These are phyloP conservation scores for Phytophthora pistaciae DNA, from an alignment of 352 stramenopile species.

Conservation along the genomic window DNA sequence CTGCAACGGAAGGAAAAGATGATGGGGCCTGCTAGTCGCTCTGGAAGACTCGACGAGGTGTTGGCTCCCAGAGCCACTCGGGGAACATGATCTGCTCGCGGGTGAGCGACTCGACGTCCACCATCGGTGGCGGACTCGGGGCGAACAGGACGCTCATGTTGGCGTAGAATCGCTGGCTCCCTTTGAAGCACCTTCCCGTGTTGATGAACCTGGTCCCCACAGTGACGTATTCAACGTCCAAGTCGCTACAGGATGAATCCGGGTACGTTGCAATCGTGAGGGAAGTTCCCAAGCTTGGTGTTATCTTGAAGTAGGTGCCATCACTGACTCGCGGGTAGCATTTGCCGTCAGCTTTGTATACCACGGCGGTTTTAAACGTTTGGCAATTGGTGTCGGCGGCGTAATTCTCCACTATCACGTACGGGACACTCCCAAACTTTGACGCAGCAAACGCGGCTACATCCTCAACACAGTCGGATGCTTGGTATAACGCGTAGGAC, in stretches of 20 bases:
- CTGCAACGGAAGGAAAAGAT: not conserved
- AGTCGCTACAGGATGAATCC: not conserved
- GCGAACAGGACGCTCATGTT: not conserved
- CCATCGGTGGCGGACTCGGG: not conserved
- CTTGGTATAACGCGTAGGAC: not conserved
- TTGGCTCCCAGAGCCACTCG: conserved; percentile 10
- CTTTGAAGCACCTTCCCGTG: conserved; percentile 8
- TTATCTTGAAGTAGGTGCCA: conserved; percentile 7
- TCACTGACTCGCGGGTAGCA: not conserved
- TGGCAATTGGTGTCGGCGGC: conserved; percentile 1
- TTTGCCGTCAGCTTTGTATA: conserved; percentile 10
- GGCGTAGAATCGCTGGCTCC: conserved; percentile 1
- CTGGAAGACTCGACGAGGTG: conserved; percentile 8
- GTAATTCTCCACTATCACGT: conserved; percentile 13
- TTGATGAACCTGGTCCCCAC: conserved; percentile 14
- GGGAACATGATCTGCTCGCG: conserved; percentile 19
- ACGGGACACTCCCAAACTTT: not conserved
- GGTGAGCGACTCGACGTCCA: conserved; percentile 7
- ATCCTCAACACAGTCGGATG: not conserved
- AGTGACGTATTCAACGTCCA: not conserved
- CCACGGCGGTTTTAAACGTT: not conserved
- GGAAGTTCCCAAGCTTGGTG: not conserved
- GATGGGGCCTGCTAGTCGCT: not conserved
- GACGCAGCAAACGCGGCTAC: not conserved
- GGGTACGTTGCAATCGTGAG: conserved; percentile 10